Base-by-base conservation (phyloP, 371 early-diverging fungal genomes). In the Mucor indicus region DNA sequence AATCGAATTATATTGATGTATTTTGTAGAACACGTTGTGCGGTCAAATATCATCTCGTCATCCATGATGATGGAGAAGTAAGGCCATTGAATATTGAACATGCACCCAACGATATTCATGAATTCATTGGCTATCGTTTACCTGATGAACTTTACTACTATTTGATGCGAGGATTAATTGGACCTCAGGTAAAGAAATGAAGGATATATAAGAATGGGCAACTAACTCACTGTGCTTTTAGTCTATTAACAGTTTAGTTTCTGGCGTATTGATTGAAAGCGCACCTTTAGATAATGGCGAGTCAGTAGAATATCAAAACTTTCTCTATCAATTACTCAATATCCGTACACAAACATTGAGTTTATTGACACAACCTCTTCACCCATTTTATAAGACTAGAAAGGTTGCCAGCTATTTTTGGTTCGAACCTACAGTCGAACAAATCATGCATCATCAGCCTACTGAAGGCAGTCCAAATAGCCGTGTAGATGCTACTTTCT, bases 201-300 rank as follows among this genome's bases (percentile, higher is more conserved):
- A 7, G 29, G 29, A 27, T 27, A 7, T 27, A 27, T 27, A 27
- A 7, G 11, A 7, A 27, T 7, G 11, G 29, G 11, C 11, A 27
- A 7, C 29, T 27, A 27, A 27, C 29, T 27, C 29, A 27, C 29
- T 33, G 4, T 4, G 11, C n/a, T 33, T 53, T 29, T 35, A 77
- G 61, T 74, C 79, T 12, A 60, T 89, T 62, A 88, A 81, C 46
- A 77, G 79, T 17, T 63, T 90, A 2, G 75, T 83, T 1, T 81
- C 82, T 1, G 90, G 90, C 8, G 72, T 80, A 12, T 61, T 86
- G 47, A 75, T 81, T 19, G 91, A 90, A 55, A 81, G 72, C 21
- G 75, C 89, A 29, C 92, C 92, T 1, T 57, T 89, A 11, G 87
- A 90, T 60, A 87, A 87, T 53, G 91, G 92, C 13, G 91, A 92